Evolutionary conservation across 1,284 basidiomycete genomes (phyloP), one percentile per base, ranked within the genome.

Genomic region (Apiotrichum montevideense): DNA sequence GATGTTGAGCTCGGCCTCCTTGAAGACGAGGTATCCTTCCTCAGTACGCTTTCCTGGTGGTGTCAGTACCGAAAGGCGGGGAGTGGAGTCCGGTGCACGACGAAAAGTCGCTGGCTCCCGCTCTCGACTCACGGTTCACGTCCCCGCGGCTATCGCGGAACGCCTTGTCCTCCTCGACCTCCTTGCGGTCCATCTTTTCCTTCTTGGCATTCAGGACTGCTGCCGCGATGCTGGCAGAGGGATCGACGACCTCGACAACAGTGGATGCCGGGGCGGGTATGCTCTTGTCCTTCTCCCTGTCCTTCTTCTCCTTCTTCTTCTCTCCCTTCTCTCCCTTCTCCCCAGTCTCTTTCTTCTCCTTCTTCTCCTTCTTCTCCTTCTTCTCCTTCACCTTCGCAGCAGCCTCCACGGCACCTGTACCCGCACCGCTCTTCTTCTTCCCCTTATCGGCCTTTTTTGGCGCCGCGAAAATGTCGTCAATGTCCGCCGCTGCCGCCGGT

Each of bases 1-100:
- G 59, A 94, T 87, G 11, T 85, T 83, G 10, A 94, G 82, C 66
- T 93, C 90, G 63, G 86, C 87, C 73, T 91, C 90, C 71, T 90
- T 92, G 76, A 86, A 94, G 40, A 94, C 84, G 37, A 79, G 73
- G 78, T 83, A 93, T 0, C 90, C 91, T 72, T 94, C 90, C 59
- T 87, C 87, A 0, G 90, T 94, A 74, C 81, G 86, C 41, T 83
- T 83, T 58, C 88, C 90, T 91, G 69, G 49, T 7, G 29, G 2
- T 32, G 47, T 11, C 47, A 37, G 14, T 13, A n/a, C 29, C 29
- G 29, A 29, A 29, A 29, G 29, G 29, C 29, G 29, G 29, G 29
- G 29, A 29, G 29, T 29, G 29, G 29, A 29, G 29, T 29, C 29
- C 3, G 29, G 29, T 29, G 29, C 29, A 29, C 29, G 29, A 29